A percentile compares a stretch with the other conserved stretches of the same genome.
These are phyloP conservation scores for Nemania sp. DNA, from an alignment of 2,329 filamentous ascomycete genomes.

Conservation along the genomic window DNA sequence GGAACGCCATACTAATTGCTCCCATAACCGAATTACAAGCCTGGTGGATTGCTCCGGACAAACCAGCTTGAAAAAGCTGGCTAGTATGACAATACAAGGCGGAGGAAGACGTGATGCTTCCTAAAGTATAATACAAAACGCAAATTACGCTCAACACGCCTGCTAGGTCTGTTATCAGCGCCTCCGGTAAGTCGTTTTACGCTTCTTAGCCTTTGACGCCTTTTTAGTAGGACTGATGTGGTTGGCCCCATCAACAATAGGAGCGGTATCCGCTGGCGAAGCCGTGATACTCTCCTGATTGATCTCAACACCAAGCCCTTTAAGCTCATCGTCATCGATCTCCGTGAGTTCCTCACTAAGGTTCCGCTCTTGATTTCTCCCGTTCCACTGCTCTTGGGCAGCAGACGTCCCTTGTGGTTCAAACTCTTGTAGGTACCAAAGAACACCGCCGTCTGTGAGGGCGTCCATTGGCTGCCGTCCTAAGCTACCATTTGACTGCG, in stretches of 20 bases:
- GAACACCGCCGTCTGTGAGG: slow-evolving; percentile 78
- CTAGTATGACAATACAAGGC: slow-evolving; percentile 43
- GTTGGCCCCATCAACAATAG: slow-evolving; percentile 41
- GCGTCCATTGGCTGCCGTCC: slow-evolving; percentile 62
- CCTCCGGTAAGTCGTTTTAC: slow-evolving; percentile 46
- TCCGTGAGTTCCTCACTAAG: slow-evolving; percentile 92
- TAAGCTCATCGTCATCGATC: slow-evolving; percentile 89
- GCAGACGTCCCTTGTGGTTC: slow-evolving; percentile 84
- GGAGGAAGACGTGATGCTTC: slow-evolving; percentile 29
- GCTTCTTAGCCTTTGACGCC: slow-evolving; percentile 45
- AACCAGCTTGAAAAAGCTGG: slow-evolving; percentile 32
- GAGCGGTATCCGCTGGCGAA: slow-evolving; percentile 48
- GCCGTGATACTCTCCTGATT: slow-evolving; percentile 61
- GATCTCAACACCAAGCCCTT: slow-evolving; percentile 71
- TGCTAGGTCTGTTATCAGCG: slow-evolving; percentile 36
- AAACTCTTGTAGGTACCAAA: slow-evolving; percentile 89
- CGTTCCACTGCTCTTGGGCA: slow-evolving; percentile 79
- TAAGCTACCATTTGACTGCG: slow-evolving; percentile 71
- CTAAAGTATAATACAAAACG: slow-evolving; percentile 39
- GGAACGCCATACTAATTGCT: slow-evolving; percentile 26
- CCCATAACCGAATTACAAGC: slow-evolving; percentile 23
- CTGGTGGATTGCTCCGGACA: slow-evolving; percentile 30
- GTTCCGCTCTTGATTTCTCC: slow-evolving; percentile 72
- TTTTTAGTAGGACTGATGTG: slow-evolving; percentile 46
- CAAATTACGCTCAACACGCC: slow-evolving; percentile 10